Evolutionary conservation across 139 green algal species (phyloP).

Genomic region (Parachlorella kessleri): DNA sequence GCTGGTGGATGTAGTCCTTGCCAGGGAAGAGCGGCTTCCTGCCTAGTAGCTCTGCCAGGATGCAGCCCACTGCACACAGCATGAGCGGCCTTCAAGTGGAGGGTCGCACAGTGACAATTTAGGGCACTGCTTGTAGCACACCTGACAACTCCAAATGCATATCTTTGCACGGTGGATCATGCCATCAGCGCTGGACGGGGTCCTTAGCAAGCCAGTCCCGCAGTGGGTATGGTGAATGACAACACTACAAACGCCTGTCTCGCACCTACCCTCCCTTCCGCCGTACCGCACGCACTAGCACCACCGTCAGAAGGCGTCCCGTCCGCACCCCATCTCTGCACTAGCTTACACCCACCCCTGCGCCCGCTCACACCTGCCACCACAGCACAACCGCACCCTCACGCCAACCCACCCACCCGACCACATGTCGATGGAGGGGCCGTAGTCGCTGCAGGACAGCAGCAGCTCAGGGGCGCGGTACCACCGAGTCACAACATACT

Average conservation of each 20-base stretch:
- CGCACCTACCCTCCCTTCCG: not conserved
- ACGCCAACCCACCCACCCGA: constrained; percentile 69
- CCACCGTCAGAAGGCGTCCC: no score
- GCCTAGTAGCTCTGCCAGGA: constrained; percentile 43
- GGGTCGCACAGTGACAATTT: no score
- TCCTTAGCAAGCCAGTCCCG: no score
- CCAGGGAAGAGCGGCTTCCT: constrained; percentile 78
- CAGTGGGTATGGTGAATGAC: no score
- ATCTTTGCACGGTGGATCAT: no score
- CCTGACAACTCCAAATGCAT: no score
- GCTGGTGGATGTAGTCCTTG: constrained; percentile 94
- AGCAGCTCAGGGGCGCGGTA: constrained; percentile 96
- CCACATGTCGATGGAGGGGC: constrained; percentile 73
- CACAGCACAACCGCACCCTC: not conserved
- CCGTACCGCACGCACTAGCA: no score
- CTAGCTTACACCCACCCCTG: constrained; percentile 50
- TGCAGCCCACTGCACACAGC: constrained; percentile 34
- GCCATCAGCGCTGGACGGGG: no score
- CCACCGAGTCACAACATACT: constrained; percentile 97
- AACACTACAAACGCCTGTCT: no score
- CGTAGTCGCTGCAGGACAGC: constrained; percentile 87
- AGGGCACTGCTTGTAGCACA: no score
- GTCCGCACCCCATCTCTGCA: no score
- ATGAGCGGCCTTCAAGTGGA: not conserved
- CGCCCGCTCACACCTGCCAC: not conserved